Conservation (phyloP, 805 yeast species). For the Teunomyces funiuensis region DNA sequence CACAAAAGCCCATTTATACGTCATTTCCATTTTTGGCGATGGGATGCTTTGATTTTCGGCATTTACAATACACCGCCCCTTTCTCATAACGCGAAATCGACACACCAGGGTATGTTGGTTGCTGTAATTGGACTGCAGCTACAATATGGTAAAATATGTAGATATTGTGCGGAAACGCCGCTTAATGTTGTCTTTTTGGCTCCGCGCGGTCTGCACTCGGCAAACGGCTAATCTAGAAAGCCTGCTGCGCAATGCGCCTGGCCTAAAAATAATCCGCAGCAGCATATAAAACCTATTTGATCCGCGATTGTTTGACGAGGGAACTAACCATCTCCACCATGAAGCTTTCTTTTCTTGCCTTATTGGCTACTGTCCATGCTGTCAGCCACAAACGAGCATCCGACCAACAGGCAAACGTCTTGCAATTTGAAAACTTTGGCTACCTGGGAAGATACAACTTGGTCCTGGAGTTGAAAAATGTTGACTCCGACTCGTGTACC, state of each 20-base stretch:
- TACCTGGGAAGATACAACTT: slow-evolving; percentile 51
- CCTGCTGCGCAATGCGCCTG: not conserved
- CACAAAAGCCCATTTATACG: not conserved
- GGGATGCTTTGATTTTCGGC: not conserved
- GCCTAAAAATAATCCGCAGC: slow-evolving; percentile 1
- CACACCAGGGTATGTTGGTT: not conserved
- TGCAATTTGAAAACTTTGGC: slow-evolving; percentile 57
- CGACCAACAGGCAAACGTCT: slow-evolving; percentile 21
- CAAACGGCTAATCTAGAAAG: too few species aligned
- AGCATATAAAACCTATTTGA: not conserved
- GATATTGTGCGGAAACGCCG: too few species aligned
- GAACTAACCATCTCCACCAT: not conserved
- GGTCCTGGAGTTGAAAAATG: slow-evolving; percentile 45
- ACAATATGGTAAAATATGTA: too few species aligned
- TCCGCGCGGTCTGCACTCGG: too few species aligned
- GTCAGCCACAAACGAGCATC: not conserved
- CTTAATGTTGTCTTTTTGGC: too few species aligned
- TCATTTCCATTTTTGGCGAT: not conserved
- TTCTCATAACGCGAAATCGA: not conserved
- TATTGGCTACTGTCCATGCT: slow-evolving; percentile 2
- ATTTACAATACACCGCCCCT: not conserved
- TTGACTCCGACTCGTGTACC: slow-evolving; percentile 45
- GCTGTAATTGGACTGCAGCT: too few species aligned
- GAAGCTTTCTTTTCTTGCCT: slow-evolving; percentile 1
- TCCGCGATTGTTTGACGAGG: not conserved